Percentiles rank a stretch among this genome's conserved stretches.
These are phyloP conservation scores for Beauveria varroae DNA, from an alignment of 2,329 filamentous ascomycete species.

Conservation along the genomic window DNA sequence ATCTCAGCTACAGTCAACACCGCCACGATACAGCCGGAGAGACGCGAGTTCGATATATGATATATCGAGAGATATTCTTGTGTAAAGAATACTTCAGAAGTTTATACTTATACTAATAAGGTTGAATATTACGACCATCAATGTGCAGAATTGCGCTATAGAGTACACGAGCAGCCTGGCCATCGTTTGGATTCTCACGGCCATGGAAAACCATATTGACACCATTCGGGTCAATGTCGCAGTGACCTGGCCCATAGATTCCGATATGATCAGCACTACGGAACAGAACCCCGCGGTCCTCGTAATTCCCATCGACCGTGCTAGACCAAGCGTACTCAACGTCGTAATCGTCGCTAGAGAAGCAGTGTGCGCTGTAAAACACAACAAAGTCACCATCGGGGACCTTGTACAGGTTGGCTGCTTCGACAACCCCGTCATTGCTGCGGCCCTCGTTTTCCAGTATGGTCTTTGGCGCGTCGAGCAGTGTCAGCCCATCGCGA, in stretches of 20 bases:
- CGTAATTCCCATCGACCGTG: constrained; percentile 4
- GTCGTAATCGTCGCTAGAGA: constrained; percentile 9
- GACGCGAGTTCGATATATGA: too few relatives aligned
- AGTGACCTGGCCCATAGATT: constrained; percentile 7
- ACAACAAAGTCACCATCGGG: constrained; percentile 10
- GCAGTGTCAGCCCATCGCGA: constrained; percentile 3
- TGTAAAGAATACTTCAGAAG: background rate
- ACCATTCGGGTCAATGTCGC: constrained; percentile 11
- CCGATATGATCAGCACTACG: constrained; percentile 3
- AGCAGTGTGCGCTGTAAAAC: constrained; percentile 12
- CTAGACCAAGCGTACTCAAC: constrained; percentile 10
- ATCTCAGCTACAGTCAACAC: too few relatives aligned
- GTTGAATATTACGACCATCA: background rate
- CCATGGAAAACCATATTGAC: constrained; percentile 13
- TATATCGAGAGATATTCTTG: too few relatives aligned
- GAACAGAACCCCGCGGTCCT: constrained; percentile 2
- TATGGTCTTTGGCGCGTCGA: constrained; percentile 3
- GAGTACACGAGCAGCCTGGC: constrained; percentile 1
- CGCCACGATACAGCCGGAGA: too few relatives aligned
- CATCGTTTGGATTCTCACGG: background rate
- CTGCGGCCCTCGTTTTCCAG: constrained; percentile 5
- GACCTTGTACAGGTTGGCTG: constrained; percentile 8
- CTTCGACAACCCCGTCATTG: constrained; percentile 10
- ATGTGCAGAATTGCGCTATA: constrained; percentile 7
- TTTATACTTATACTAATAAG: background rate